Evolutionary conservation across 352 stramenopile species (phyloP).

Genomic region (Pythium inflatum): DNA sequence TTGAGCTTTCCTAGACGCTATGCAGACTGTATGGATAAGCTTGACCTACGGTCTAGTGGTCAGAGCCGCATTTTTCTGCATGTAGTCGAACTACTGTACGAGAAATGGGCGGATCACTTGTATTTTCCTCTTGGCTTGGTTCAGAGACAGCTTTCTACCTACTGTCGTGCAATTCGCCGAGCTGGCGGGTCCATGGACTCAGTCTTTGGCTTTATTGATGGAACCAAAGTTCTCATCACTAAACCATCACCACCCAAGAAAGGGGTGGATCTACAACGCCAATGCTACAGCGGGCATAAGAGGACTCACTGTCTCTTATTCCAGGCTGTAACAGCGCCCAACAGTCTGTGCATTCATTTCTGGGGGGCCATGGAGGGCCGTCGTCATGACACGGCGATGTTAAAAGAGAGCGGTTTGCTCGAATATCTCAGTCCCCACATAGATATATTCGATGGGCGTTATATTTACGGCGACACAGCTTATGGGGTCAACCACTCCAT

Average conservation of each 20-base stretch:
- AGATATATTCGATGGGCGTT: not conserved
- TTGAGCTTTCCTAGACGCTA: not conserved
- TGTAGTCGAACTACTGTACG: not conserved
- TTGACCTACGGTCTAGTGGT: not conserved
- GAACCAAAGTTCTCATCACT: conserved; percentile 22
- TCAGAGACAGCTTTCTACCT: not conserved
- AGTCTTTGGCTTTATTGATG: not conserved
- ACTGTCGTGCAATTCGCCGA: not conserved
- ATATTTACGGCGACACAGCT: not conserved
- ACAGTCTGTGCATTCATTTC: conserved; percentile 30
- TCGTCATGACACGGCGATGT: conserved; percentile 23
- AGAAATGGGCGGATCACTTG: not conserved
- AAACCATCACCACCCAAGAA: not conserved
- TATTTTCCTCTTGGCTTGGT: not conserved
- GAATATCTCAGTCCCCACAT: not conserved
- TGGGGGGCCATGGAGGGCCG: conserved; percentile 25
- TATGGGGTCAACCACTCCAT: not conserved
- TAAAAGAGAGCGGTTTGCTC: conserved; percentile 11
- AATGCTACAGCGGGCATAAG: conserved; percentile 26
- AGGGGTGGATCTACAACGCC: conserved; percentile 3
- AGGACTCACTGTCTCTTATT: conserved; percentile 29
- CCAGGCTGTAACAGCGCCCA: conserved; percentile 25
- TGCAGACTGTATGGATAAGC: not conserved
- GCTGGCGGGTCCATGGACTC: not conserved
- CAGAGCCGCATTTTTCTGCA: not conserved